phyloP scores from a whole-genome alignment of 1,284 basidiomycete genomes.

The Austroboletus niveus region DNA sequence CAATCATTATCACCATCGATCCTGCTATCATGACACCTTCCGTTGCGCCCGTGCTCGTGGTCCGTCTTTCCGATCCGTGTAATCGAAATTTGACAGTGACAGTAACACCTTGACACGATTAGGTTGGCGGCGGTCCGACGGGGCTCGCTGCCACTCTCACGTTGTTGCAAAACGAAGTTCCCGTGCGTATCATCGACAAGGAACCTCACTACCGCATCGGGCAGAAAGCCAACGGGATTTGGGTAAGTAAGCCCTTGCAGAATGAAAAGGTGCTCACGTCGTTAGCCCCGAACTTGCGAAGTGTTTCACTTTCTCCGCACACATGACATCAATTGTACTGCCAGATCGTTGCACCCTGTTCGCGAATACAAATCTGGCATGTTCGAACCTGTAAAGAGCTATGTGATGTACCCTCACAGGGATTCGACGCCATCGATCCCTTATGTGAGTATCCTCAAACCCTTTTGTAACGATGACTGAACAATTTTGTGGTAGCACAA shows the following conservation, averaged over 20 bases:
- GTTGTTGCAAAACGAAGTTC: slow-evolving; percentile 41
- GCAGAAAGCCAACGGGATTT: slow-evolving; percentile 29
- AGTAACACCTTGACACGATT: slow-evolving; percentile 6
- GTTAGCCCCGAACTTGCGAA: slow-evolving; percentile 33
- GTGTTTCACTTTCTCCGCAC: slow-evolving; percentile 27
- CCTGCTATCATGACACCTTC: slow-evolving; percentile 11
- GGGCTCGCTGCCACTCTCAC: slow-evolving; percentile 49
- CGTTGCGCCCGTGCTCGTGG: slow-evolving; percentile 20
- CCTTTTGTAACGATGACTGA: slow-evolving; percentile 21
- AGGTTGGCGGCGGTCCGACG: slow-evolving; percentile 50
- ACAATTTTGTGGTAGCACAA: slow-evolving; percentile 6
- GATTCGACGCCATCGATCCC: slow-evolving; percentile 29
- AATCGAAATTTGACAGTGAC: no score
- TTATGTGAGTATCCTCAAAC: slow-evolving; percentile 11
- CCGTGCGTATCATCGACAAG: slow-evolving; percentile 39
- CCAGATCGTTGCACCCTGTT: background rate
- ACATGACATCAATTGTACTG: slow-evolving; percentile 17
- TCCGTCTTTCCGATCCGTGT: background rate
- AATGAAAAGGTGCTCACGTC: background rate
- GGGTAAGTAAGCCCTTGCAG: slow-evolving; percentile 25
- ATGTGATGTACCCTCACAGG: background rate
- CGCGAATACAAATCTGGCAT: slow-evolving; percentile 21
- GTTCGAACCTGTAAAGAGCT: slow-evolving; percentile 16
- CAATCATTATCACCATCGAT: no score
- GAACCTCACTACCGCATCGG: slow-evolving; percentile 16